Evolutionary conservation across 2,329 filamentous ascomycete species (phyloP).

Genomic region (Zymoseptoria brevis): DNA sequence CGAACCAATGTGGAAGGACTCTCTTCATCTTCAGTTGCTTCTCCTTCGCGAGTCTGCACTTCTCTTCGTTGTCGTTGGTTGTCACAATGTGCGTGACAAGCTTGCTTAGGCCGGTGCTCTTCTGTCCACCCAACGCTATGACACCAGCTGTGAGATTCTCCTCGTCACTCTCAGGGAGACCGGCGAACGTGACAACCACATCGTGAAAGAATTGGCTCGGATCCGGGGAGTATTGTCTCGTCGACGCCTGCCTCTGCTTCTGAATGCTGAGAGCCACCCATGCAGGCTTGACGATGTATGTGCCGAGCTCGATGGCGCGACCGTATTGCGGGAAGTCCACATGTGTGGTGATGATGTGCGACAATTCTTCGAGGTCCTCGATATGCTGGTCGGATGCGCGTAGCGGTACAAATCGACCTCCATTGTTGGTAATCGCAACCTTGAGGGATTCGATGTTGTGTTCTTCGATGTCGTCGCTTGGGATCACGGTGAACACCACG

Average conservation of each 20-base stretch:
- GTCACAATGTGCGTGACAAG: conserved; percentile 85
- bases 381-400: conserved; percentile 31
- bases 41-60: conserved; percentile 54
- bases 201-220: conserved; percentile 83
- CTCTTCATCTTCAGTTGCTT: conserved; percentile 69
- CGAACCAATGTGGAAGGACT: conserved; percentile 94
- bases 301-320: conserved; percentile 64
- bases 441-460: conserved; percentile 36
- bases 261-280: conserved; percentile 70
- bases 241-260: conserved; percentile 63
- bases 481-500: conserved; percentile 38
- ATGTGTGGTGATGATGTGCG: conserved; percentile 64
- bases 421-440: conserved; percentile 38
- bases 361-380: conserved; percentile 39
- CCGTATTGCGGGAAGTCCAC: conserved; percentile 88
- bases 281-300: conserved; percentile 71
- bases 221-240: conserved; percentile 82
- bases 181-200: conserved; percentile 72
- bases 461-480: conserved; percentile 25
- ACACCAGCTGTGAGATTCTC: conserved; percentile 88
- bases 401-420: conserved; percentile 40
- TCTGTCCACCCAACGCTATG: conserved; percentile 78
- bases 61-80: conserved; percentile 64
- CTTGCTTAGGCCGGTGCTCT: conserved; percentile 62
- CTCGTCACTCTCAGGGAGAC: conserved; percentile 77